Conservation (phyloP, 805 yeast genomes). For the Wickerhamiella kurtzmanii region DNA sequence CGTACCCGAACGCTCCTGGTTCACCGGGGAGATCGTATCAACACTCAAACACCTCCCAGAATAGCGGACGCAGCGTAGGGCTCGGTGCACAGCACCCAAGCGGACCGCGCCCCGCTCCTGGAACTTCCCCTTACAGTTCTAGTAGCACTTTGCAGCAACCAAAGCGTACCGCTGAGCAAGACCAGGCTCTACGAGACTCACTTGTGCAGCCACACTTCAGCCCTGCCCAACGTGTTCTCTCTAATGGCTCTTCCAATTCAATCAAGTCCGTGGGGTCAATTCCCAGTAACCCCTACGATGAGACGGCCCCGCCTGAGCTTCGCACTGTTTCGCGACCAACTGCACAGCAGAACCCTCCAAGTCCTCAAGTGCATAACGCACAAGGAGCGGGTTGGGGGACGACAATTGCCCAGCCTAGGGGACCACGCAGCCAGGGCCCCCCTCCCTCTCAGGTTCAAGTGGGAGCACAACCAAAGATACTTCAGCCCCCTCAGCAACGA, state of each 20-base stretch:
- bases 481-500: too few species aligned
- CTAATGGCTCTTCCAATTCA: background rate
- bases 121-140: background rate
- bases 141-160: background rate
- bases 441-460: background rate
- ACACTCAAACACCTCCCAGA: background rate
- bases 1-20: constrained; percentile 13
- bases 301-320: background rate
- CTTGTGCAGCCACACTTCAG: background rate
- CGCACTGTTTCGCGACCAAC: background rate
- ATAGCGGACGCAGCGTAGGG: background rate
- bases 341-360: background rate
- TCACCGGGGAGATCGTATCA: constrained; percentile 5
- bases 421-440: background rate
- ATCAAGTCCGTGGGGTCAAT: background rate
- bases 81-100: constrained; percentile 6
- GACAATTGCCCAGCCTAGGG: background rate
- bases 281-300: background rate
- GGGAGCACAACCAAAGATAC: too few species aligned
- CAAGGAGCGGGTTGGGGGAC: background rate
- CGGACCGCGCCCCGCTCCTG: constrained; percentile 13
- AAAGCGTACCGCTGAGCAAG: background rate
- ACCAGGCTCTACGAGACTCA: background rate
- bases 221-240: background rate
- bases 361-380: background rate